Evolutionary conservation across 805 yeast genomes (phyloP).

Genomic region (Osmozyma mogii): DNA sequence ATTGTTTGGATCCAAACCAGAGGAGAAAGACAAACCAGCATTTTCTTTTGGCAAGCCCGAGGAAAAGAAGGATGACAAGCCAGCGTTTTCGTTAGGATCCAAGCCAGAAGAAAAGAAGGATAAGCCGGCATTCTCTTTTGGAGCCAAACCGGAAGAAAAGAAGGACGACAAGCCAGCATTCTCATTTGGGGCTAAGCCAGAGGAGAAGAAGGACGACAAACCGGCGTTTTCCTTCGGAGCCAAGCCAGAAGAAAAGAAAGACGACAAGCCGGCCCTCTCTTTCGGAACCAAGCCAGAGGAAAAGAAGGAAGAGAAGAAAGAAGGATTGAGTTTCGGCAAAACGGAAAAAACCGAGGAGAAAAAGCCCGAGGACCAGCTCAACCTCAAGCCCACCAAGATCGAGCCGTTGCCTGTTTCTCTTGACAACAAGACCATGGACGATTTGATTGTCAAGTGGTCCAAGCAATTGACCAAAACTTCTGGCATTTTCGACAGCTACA

Average conservation of each 20-base stretch:
- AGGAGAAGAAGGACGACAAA: constrained; percentile 5
- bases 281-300: constrained; percentile 1
- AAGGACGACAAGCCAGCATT: constrained; percentile 7
- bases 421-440: constrained; percentile 88
- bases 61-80: constrained; percentile 8
- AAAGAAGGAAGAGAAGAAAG: constrained; percentile 14
- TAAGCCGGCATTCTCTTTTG: constrained; percentile 14
- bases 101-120: constrained; percentile 11
- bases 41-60: constrained; percentile 3
- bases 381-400: constrained; percentile 43
- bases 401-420: constrained; percentile 67
- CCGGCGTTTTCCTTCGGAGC: constrained; percentile 1
- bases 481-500: constrained; percentile 64
- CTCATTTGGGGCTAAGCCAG: constrained; percentile 3
- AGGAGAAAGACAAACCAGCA: constrained; percentile 2
- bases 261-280: constrained; percentile 10
- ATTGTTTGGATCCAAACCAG: constrained; percentile 6
- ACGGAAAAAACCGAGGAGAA: not conserved
- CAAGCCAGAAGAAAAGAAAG: constrained; percentile 11
- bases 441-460: constrained; percentile 89
- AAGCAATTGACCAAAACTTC: constrained; percentile 70
- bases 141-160: constrained; percentile 12
- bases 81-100: constrained; percentile 13
- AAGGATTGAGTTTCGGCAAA: constrained; percentile 16
- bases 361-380: constrained; percentile 9